phyloP scores from a whole-genome alignment of 2,329 filamentous ascomycete species.

The Albophoma yamanashiensis region DNA sequence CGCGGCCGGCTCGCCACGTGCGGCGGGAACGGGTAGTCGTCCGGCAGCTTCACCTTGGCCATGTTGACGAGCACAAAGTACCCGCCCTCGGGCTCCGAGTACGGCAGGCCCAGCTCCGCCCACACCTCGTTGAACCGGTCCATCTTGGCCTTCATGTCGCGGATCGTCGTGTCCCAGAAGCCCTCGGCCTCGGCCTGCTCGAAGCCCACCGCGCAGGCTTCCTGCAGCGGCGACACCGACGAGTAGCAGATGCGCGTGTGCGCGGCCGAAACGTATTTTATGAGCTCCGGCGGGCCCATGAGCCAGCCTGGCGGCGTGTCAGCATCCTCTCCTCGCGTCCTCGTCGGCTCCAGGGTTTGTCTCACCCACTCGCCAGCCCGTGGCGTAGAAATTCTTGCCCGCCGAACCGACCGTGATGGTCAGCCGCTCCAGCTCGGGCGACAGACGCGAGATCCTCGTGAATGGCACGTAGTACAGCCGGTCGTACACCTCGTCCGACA shows the following conservation, averaged over 20 bases:
- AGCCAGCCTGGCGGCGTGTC: constrained; percentile 54
- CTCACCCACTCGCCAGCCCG: constrained; percentile 78
- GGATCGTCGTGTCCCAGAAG: constrained; percentile 79
- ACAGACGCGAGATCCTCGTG: constrained; percentile 82
- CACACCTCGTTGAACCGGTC: constrained; percentile 76
- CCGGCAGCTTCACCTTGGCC: constrained; percentile 73
- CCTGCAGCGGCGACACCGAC: constrained; percentile 85
- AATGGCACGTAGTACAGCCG: constrained; percentile 92
- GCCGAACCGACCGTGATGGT: constrained; percentile 92
- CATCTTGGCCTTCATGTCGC: constrained; percentile 86
- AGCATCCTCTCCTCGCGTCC: neutral
- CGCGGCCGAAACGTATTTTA: constrained; percentile 84
- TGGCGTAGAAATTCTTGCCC: constrained; percentile 97
- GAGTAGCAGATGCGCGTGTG: constrained; percentile 96
- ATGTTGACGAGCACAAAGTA: constrained; percentile 98
- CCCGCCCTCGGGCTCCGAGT: constrained; percentile 88
- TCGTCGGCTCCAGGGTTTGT: neutral
- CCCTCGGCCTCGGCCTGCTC: constrained; percentile 75
- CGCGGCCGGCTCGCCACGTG: constrained; percentile 79
- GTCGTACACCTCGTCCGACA: constrained; percentile 91
- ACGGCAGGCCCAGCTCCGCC: constrained; percentile 64
- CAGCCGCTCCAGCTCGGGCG: constrained; percentile 75
- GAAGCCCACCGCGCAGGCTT: constrained; percentile 88
- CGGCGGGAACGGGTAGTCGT: constrained; percentile 76
- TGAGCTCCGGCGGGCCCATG: constrained; percentile 77